phyloP scores from a whole-genome alignment of 352 stramenopile species.

The Globisporangium orthogonon region DNA sequence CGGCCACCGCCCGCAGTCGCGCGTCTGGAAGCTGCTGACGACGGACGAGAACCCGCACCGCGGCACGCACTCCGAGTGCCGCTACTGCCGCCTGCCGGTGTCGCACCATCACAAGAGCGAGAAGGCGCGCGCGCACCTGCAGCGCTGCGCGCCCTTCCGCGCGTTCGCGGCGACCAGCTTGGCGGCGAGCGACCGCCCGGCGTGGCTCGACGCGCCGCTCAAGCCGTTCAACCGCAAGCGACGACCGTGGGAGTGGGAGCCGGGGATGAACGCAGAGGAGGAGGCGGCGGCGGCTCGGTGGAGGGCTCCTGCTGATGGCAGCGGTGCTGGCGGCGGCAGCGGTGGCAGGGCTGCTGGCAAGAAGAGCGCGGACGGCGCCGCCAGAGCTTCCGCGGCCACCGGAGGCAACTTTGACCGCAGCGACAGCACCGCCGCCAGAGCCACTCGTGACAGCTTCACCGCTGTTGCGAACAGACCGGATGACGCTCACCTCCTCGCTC shows the following conservation, averaged over 20 bases:
- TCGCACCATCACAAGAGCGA: slow-evolving; percentile 34
- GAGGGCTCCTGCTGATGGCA: too few relatives aligned
- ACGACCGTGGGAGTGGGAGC: background rate
- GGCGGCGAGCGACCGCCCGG: background rate
- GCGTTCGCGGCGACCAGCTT: background rate
- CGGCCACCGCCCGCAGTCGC: slow-evolving; percentile 21
- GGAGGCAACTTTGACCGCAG: too few relatives aligned
- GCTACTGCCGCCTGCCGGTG: slow-evolving; percentile 16
- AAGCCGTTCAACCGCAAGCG: background rate
- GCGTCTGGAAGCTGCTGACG: slow-evolving; percentile 22
- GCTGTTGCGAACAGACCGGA: too few relatives aligned
- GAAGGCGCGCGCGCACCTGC: slow-evolving; percentile 24
- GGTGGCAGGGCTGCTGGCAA: too few relatives aligned
- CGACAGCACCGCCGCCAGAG: too few relatives aligned
- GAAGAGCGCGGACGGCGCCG: too few relatives aligned
- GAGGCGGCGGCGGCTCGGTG: too few relatives aligned
- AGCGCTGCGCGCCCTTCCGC: slow-evolving; percentile 17
- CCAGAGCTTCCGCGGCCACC: too few relatives aligned
- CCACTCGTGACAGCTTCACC: too few relatives aligned
- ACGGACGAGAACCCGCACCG: slow-evolving; percentile 17
- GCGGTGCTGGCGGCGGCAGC: too few relatives aligned
- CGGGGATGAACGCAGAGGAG: too few relatives aligned
- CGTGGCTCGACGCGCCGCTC: background rate
- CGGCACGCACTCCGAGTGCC: slow-evolving; percentile 12
- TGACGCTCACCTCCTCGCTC: background rate